Conservation (phyloP, 2,329 filamentous ascomycete genomes). For the Cordyceps javanica region DNA sequence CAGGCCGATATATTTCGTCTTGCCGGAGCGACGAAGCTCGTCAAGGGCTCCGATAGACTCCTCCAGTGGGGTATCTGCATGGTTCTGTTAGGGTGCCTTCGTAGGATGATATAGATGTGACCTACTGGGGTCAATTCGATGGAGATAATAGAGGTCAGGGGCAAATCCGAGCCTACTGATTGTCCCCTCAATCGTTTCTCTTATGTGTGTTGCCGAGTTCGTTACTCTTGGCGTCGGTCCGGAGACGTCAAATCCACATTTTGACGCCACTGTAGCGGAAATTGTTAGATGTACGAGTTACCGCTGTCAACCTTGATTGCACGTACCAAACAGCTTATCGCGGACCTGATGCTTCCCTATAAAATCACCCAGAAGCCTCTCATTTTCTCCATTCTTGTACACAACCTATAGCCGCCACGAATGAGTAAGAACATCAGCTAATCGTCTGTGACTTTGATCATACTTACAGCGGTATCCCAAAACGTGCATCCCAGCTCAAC, state of each 20-base stretch:
- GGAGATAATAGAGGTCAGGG: slow-evolving; percentile 39
- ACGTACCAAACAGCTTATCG: slow-evolving; percentile 42
- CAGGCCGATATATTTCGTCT: slow-evolving; percentile 43
- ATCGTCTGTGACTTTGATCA: not conserved
- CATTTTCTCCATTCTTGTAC: slow-evolving; percentile 41
- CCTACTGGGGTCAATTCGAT: slow-evolving; percentile 38
- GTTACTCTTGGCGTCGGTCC: not conserved
- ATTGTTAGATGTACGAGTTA: not conserved
- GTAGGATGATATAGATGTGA: not conserved
- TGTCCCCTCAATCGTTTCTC: slow-evolving; percentile 41
- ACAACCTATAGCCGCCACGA: slow-evolving; percentile 28
- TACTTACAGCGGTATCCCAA: slow-evolving; percentile 34
- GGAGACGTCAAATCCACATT: not conserved
- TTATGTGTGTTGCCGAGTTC: slow-evolving; percentile 30
- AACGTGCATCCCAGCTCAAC: slow-evolving; percentile 39
- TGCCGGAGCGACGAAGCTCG: slow-evolving; percentile 37
- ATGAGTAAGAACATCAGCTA: not conserved
- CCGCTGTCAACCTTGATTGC: not conserved
- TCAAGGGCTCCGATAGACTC: slow-evolving; percentile 42
- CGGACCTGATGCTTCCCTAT: slow-evolving; percentile 44
- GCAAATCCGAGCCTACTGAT: slow-evolving; percentile 42
- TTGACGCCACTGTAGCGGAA: not conserved
- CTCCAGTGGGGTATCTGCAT: slow-evolving; percentile 35
- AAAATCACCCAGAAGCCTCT: slow-evolving; percentile 44
- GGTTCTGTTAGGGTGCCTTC: not conserved